phyloP scores from a whole-genome alignment of 495 filamentous ascomycete genomes.

The Hypoxylon intermedium region DNA sequence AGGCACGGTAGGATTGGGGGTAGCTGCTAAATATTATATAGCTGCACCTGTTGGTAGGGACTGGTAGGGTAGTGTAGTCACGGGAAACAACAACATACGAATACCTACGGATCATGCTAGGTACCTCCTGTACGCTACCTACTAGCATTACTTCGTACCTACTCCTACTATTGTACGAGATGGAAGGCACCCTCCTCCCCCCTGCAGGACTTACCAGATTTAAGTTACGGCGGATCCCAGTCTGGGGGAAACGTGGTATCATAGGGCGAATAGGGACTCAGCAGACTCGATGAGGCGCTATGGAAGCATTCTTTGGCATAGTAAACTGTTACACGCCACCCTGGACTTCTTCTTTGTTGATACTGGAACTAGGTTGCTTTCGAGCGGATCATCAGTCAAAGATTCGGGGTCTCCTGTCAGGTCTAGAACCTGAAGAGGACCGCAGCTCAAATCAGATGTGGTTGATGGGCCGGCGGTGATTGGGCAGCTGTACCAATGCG shows the following conservation, averaged over 20 bases:
- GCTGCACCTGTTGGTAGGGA: conserved; percentile 20
- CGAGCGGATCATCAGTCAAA: conserved; percentile 28
- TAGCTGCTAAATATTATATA: conserved; percentile 39
- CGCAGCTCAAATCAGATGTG: conserved; percentile 30
- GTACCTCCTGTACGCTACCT: conserved; percentile 5
- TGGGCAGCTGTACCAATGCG: conserved; percentile 34
- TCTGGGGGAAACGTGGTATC: conserved; percentile 37
- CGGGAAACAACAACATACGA: conserved; percentile 36
- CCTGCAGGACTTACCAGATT: conserved; percentile 26
- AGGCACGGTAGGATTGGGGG: conserved; percentile 31
- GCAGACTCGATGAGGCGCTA: conserved; percentile 4
- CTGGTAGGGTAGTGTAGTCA: conserved; percentile 21
- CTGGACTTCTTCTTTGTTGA: conserved; percentile 5
- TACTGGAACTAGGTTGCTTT: conserved; percentile 18
- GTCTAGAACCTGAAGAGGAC: conserved; percentile 39
- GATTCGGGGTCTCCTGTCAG: conserved; percentile 37
- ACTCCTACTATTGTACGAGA: too few species aligned
- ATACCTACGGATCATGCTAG: too few species aligned
- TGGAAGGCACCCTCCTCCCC: too few species aligned
- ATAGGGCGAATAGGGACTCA: conserved; percentile 8
- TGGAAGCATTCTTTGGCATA: conserved; percentile 14
- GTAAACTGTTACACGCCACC: conserved; percentile 33
- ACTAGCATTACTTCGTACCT: too few species aligned
- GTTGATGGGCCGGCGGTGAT: conserved; percentile 33
- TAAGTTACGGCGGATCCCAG: conserved; percentile 7